Evolutionary conservation across 495 filamentous ascomycete species (phyloP), one percentile per base, ranked within the genome.

Genomic region (Cetradonia linearis): DNA sequence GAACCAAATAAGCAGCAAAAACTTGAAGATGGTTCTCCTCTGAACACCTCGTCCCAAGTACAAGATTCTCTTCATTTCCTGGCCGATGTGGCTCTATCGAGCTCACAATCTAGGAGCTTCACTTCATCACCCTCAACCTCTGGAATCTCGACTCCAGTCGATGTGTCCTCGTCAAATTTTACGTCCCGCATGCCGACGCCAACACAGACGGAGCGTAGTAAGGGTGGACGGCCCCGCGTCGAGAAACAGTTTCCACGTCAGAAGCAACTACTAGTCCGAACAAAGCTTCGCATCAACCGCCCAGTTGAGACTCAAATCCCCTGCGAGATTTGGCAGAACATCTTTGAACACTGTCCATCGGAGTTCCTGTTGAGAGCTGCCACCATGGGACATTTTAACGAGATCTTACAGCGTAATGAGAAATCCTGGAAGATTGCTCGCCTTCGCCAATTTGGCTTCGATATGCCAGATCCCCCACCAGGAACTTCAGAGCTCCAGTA

Each of bases 401-500:
- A 59, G 31, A 7, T 64, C 64, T 34, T 47, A 54, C 37, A 33
- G 27, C 7, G 27, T 34, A 28, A 34, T 46, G 55, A 60, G 3
- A n/a, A 23, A 27, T 44, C 56, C 6, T 68, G 65, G 65, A 63
- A 57, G 38, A 23, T 16, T 16, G 57, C 50, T 25, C 58, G 66
- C 23, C 16, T 57, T 34, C 28, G 52, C 14, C 30, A 60, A 13
- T 66, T 59, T 25, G 66, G 62, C n/a, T 25, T 31, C 31, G 64
- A 65, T 23, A 55, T 59, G 59, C 65, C 66, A 23, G 56, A 50
- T 16, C 64, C 66, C 40, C 66, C 66, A 9, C n/a, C 25, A 31
- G 64, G 60, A 14, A 27, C 59, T 3, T 49, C 47, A 9, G 66
- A 68, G 33, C 28, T 9, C 23, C 50, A 68, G 25, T 68, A 68